Base-by-base conservation (phyloP, 139 green algal genomes). In the Astrephomene gubernaculifera region DNA sequence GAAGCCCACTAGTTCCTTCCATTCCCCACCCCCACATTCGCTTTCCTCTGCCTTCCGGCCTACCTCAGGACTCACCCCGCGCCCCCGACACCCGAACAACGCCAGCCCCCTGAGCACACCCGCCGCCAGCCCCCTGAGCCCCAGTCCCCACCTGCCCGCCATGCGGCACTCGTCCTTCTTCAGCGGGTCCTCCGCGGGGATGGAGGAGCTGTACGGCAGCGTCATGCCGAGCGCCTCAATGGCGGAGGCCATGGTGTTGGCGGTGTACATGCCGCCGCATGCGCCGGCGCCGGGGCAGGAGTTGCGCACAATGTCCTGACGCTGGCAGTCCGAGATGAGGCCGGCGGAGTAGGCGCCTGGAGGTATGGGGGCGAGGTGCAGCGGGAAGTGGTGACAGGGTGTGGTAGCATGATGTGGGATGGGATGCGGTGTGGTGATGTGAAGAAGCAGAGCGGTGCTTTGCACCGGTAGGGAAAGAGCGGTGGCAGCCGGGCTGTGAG, bases 161-260 rank as follows among this genome's bases (percentile, higher is more conserved):
- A 96, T 86, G 31, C 94, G 87, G 91, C 97, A 99, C 91, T 99
- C 97, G 63, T 99, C 90, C 53, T 83, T 78, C 93, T 99, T 99
- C 33, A 99, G 90, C 0, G 95, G 94, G 89, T 99, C 97, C 84
- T 98, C 95, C 14, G 97, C 97, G 0, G 97, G 97, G 74, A 97
- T 98, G 84, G 91, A 97, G 71, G 91, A 97, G 88, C 86, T 82
- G 91, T 99, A 99, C 4, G 97, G 97, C 89, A 99, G 91, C 1
- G 89, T 93, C 96, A 99, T 99, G 88, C 97, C 97, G 76, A 99
- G 81, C 0, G 97, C 95, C 93, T 99, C 97, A 53, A 99, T 98
- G 64, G 94, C 94, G n/a, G 79, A 95, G 25, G 97, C 95, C 97
- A 99, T 99, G 44, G 97, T 99, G 93, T 99, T 99, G 87, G 97